Base-by-base conservation (phyloP, 345 rosid genomes). In the Firmiana major region DNA sequence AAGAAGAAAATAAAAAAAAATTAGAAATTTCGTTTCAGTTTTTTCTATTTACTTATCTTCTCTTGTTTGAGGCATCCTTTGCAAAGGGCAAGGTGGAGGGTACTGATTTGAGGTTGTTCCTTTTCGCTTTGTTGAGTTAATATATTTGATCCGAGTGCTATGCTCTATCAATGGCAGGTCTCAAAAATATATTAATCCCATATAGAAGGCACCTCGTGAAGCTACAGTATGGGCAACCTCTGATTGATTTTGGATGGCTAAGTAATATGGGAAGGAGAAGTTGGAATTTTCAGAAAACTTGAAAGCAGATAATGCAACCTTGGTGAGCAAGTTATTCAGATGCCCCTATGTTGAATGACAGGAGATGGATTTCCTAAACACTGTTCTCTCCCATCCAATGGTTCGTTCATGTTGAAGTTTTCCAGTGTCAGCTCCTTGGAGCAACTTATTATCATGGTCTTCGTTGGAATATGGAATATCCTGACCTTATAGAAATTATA, bases 121-220 rank as follows among this genome's bases (percentile, higher is more conserved):
- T 49, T 63, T 16, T 60, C 13, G n/a, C 13, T 13, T 55, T 53
- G 19, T 48, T 71, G 34, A 62, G 49, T 43, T 21, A 40, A 21
- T 64, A 62, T 63, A 46, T 74, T 76, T 79, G 68, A 49, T 76
- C 58, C 79, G 19, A 74, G 28, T 60, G 48, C 80, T 48, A 5
- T 59, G 7, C 67, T 73, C 53, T 21, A 15, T 76, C 51, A 73
- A 68, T 84, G 40, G 51, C 84, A 95, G 99, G 99, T 79, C 93
- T 93, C 42, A 90, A 85, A 81, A 95, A 85, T 77, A 77, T 95
- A 43, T 76, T 93, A 53, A 85, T 95, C 80, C 98, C 99, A 3
- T 95, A 95, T 78, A 88, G 99, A 85, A 85, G 79, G 69, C 90
- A 95, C 80, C 90, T 93, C 53, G 81, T 92, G 80, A 89, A 87